These are phyloP conservation scores for Magnaporthiopsis rhizophila DNA, from an alignment of 2,329 filamentous ascomycete genomes.

Conservation along the genomic window DNA sequence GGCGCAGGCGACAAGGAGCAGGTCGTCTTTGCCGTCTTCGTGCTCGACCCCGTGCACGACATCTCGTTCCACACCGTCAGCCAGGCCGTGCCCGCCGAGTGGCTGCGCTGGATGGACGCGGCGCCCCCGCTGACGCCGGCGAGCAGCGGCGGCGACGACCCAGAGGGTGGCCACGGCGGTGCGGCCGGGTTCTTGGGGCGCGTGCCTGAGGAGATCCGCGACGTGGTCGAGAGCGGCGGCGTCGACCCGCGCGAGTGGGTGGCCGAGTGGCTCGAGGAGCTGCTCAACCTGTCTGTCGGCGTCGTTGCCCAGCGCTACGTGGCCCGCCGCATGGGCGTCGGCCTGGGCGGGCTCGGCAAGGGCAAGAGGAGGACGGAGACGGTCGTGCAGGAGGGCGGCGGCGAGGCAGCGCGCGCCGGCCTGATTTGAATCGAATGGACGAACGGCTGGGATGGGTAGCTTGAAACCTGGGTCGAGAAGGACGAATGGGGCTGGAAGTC, in stretches of 20 bases:
- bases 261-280: conserved; percentile 92
- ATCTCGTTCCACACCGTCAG: conserved; percentile 80
- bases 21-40: conserved; percentile 68
- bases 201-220: conserved; percentile 77
- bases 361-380: conserved; percentile 54
- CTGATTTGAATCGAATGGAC: conserved; percentile 30
- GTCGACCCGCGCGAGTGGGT: conserved; percentile 97
- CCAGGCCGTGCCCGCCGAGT: conserved; percentile 74
- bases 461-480: background rate
- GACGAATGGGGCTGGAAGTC: too few relatives aligned
- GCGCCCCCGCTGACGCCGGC: conserved; percentile 48
- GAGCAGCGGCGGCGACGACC: conserved; percentile 26
- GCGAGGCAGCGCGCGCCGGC: conserved; percentile 53
- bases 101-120: conserved; percentile 88
- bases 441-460: background rate
- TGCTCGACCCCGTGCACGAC: conserved; percentile 82
- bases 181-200: conserved; percentile 18
- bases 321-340: conserved; percentile 89
- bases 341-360: conserved; percentile 61
- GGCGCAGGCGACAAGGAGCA: conserved; percentile 46
- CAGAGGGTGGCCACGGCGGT: conserved; percentile 21
- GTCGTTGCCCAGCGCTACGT: conserved; percentile 93
- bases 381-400: conserved; percentile 46
- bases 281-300: conserved; percentile 68
- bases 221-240: conserved; percentile 66